These are phyloP conservation scores for Oryza officinalis DNA, from an alignment of 176 grass and related monocot genomes.

Conservation along the genomic window DNA sequence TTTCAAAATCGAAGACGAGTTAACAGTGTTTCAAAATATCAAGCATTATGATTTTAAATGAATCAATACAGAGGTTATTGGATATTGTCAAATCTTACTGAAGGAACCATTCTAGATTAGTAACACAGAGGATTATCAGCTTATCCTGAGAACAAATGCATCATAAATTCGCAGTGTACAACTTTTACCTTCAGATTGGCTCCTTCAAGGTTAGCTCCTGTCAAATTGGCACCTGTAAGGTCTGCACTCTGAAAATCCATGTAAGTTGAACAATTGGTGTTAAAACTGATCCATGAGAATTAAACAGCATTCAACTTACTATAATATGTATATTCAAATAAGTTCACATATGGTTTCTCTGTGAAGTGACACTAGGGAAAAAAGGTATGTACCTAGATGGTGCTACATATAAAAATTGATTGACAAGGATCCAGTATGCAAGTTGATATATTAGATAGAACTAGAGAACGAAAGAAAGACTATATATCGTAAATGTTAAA, in stretches of 20 bases:
- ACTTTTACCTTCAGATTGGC: slow-evolving; percentile 68
- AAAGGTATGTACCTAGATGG: not conserved
- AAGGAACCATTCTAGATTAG: not conserved
- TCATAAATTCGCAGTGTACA: not conserved
- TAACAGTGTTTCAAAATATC: no score
- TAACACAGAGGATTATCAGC: not conserved
- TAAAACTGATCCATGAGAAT: not conserved
- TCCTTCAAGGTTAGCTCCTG: slow-evolving; percentile 65
- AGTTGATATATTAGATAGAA: not conserved
- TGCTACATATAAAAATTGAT: not conserved
- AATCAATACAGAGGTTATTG: not conserved
- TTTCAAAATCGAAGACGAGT: no score
- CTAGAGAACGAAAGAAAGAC: not conserved
- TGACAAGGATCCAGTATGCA: not conserved
- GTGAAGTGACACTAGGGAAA: not conserved
- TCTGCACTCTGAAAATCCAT: slow-evolving; percentile 56
- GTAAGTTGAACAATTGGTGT: not conserved
- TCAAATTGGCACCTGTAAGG: slow-evolving; percentile 52
- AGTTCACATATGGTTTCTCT: not conserved
- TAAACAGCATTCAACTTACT: not conserved
- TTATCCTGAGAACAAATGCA: not conserved
- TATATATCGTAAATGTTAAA: not conserved
- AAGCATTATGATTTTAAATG: not conserved
- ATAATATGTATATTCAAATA: not conserved
- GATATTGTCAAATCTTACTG: not conserved